Evolutionary conservation across 2,329 filamentous ascomycete genomes (phyloP), one percentile per base, ranked within the genome.

Genomic region (Paracamarosporium sp.): DNA sequence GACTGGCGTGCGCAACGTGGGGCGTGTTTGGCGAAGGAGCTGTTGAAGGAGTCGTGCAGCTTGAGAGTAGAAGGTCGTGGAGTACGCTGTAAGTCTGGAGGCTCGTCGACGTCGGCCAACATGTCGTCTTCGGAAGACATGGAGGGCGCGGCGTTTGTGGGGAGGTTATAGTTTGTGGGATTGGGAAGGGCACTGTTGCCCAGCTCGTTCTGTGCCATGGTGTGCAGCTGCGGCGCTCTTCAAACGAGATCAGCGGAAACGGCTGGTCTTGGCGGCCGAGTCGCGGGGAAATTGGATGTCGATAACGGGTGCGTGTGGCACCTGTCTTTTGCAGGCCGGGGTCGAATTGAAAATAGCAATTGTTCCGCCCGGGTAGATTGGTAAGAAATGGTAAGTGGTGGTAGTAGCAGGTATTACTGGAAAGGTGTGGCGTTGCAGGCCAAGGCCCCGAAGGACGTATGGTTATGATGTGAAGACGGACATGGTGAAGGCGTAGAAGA

Each of bases 71-170:
- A 76, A 27, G 74, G 71, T 83, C 79, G 47, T 72, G 73, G 50
- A 78, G 82, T 76, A 80, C 81, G 69, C 77, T 77, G 73, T 81
- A 87, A 76, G 79, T 97, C 93, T 68, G 93, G 93, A 48, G 93
- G 93, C 77, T 98, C 94, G 77, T 98, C 94, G 50, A 88, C 84
- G 70, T 97, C 94, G 63, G 90, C 86, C 57, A 83, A 80, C 65
- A 88, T 76, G 55, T 97, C 93, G 57, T 88, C 86, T 50, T 87
- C 85, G 38, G 69, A 58, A 15, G 65, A 55, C 62, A 65, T 65
- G 50, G 62, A 55, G 35, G 68, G 64, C 11, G 66, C 61, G 40
- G 62, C 60, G 47, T 66, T 63, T 40, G 66, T 68, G n/a, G 69
- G 67, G 38, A 67, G 58, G 55, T 67, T 72, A 27, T 61, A 63